Conservation (phyloP, 2,329 filamentous ascomycete genomes). For the Thelonectria blattea region DNA sequence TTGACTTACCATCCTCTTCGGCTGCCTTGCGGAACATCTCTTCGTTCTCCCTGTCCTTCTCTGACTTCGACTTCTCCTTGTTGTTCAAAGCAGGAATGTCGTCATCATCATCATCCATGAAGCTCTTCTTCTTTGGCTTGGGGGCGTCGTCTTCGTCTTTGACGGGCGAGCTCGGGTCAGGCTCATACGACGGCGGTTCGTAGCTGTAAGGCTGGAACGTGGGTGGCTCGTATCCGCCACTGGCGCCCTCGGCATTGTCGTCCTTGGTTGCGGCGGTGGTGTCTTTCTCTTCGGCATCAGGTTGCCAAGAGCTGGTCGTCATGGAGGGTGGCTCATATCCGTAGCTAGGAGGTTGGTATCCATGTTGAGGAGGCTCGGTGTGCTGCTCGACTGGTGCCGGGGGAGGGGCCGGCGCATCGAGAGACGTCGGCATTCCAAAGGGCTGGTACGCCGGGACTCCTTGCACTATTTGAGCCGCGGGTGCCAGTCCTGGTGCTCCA, state of each 20-base stretch:
- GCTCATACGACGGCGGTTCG: slow-evolving; percentile 64
- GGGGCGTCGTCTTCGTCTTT: slow-evolving; percentile 55
- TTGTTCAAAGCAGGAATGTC: slow-evolving; percentile 60
- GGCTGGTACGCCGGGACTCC: slow-evolving; percentile 36
- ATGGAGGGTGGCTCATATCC: slow-evolving; percentile 58
- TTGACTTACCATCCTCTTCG: slow-evolving; percentile 69
- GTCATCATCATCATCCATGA: slow-evolving; percentile 84
- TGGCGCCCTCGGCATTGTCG: slow-evolving; percentile 38
- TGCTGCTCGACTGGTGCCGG: slow-evolving; percentile 17
- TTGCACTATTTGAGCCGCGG: slow-evolving; percentile 37
- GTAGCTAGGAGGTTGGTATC: slow-evolving; percentile 55
- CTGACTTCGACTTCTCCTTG: slow-evolving; percentile 66
- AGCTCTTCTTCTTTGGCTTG: slow-evolving; percentile 75
- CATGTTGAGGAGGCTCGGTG: slow-evolving; percentile 34
- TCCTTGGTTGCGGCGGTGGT: slow-evolving; percentile 19
- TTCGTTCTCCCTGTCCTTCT: slow-evolving; percentile 79
- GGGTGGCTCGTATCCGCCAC: slow-evolving; percentile 64
- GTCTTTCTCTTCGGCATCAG: slow-evolving; percentile 4
- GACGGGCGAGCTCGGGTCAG: slow-evolving; percentile 50
- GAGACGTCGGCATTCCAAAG: slow-evolving; percentile 36
- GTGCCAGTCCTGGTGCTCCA: slow-evolving; percentile 29
- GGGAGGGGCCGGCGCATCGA: slow-evolving; percentile 27
- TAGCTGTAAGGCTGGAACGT: slow-evolving; percentile 66
- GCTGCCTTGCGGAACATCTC: slow-evolving; percentile 87
- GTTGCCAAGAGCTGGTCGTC: slow-evolving; percentile 30